Percentiles rank a stretch among this genome's conserved stretches.
Conservation (phyloP, 2,329 filamentous ascomycete genomes). For the Periconia digitata region DNA sequence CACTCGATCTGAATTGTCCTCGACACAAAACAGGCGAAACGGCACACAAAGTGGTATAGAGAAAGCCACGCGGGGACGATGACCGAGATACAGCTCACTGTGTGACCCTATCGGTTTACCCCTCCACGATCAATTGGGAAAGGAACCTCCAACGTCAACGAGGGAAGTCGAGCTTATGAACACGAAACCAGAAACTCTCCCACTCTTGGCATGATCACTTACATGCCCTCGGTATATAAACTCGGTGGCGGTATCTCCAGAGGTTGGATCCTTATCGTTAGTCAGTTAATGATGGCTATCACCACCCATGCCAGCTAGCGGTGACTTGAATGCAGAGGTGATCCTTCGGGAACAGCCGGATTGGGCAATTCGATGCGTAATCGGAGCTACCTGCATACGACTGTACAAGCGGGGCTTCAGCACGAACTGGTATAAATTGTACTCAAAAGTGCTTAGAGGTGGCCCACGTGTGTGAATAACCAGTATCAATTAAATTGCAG, state of each 20-base stretch:
- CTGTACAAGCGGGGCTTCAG: background rate
- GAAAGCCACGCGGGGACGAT: too few relatives aligned
- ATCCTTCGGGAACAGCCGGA: constrained; percentile 12
- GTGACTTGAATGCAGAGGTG: constrained; percentile 4
- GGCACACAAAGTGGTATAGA: too few relatives aligned
- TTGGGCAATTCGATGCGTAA: constrained; percentile 14
- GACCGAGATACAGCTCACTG: too few relatives aligned
- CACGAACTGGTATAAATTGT: too few relatives aligned
- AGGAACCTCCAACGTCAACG: background rate
- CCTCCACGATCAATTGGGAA: background rate
- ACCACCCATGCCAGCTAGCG: constrained; percentile 4
- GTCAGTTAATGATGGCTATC: constrained; percentile 6
- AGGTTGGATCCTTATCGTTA: background rate
- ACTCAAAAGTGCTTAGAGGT: too few relatives aligned
- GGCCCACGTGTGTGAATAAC: too few relatives aligned
- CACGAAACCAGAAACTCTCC: background rate
- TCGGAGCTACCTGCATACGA: background rate
- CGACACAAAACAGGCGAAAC: too few relatives aligned
- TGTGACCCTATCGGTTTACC: too few relatives aligned
- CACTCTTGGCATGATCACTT: constrained; percentile 16
- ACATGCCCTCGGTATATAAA: background rate
- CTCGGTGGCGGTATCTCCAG: background rate
- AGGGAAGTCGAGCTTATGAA: background rate
- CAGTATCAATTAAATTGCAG: too few relatives aligned
- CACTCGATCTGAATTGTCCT: too few relatives aligned